Evolutionary conservation across 495 filamentous ascomycete genomes (phyloP).

Genomic region (Penicillium bialowiezense): DNA sequence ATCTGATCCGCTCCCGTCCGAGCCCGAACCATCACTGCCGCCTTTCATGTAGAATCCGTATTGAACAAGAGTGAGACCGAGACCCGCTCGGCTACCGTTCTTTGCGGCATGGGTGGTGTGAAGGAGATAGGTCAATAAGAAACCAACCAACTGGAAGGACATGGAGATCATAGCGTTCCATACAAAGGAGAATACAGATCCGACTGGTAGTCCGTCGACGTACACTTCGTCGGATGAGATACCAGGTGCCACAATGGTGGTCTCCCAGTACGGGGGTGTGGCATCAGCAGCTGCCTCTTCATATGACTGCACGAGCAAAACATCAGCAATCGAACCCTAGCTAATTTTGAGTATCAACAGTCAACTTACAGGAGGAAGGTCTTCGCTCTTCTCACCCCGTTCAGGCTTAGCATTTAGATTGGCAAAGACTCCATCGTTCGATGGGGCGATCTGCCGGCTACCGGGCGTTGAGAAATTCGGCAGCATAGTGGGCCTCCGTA

Average conservation of each 20-base stretch:
- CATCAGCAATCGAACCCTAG: conserved; percentile 18
- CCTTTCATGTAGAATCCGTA: conserved; percentile 93
- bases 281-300: conserved; percentile 98
- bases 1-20: conserved; percentile 47
- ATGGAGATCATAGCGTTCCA: conserved; percentile 99
- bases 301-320: conserved; percentile 64
- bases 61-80: conserved; percentile 94
- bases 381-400: conserved; percentile 73
- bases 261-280: conserved; percentile 98
- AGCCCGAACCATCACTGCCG: conserved; percentile 42
- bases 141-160: conserved; percentile 96
- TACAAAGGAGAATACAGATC: conserved; percentile 90
- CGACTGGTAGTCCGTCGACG: conserved; percentile 93
- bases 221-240: conserved; percentile 87
- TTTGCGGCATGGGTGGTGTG: conserved; percentile 98
- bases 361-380: conserved; percentile 82
- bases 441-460: conserved; percentile 50
- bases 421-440: conserved; percentile 93
- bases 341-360: neutral
- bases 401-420: conserved; percentile 92
- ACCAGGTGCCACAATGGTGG: conserved; percentile 91
- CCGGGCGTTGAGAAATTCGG: conserved; percentile 43
- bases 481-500: conserved; percentile 52
- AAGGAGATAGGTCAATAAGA: conserved; percentile 94
- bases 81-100: conserved; percentile 89